Conservation (phyloP, 441 rosid genomes). For the Jatropha multifida region DNA sequence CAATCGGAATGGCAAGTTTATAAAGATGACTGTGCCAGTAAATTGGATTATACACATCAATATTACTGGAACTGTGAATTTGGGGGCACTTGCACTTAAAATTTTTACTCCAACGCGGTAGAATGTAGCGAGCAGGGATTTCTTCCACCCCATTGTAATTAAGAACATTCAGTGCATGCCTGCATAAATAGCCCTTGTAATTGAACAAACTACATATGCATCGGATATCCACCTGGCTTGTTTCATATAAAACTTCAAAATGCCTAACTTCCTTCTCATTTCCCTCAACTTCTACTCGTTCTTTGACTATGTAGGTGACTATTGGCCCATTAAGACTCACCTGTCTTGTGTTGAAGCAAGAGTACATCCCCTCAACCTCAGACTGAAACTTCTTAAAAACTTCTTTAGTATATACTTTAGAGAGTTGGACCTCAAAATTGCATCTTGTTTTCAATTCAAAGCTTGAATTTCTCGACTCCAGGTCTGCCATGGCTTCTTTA, state of each 20-base stretch:
- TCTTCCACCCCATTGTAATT: slow-evolving; percentile 50
- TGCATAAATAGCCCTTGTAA: slow-evolving; percentile 53
- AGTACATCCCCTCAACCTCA: slow-evolving; percentile 52
- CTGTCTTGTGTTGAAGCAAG: slow-evolving; percentile 56
- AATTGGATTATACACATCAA: slow-evolving; percentile 36
- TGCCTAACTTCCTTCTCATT: slow-evolving; percentile 40
- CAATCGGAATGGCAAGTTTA: slow-evolving; percentile 34
- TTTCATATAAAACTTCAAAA: slow-evolving; percentile 48
- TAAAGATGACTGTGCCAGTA: slow-evolving; percentile 34
- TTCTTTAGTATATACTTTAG: slow-evolving; percentile 43
- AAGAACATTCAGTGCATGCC: slow-evolving; percentile 59
- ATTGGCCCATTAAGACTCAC: slow-evolving; percentile 38
- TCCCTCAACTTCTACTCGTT: slow-evolving; percentile 41
- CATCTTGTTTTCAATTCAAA: slow-evolving; percentile 44
- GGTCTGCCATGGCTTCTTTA: slow-evolving; percentile 45
- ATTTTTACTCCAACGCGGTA: slow-evolving; percentile 43
- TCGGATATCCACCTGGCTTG: slow-evolving; percentile 42
- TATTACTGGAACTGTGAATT: slow-evolving; percentile 24
- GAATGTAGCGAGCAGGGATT: slow-evolving; percentile 43
- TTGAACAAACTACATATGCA: slow-evolving; percentile 59
- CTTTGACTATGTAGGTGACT: slow-evolving; percentile 48
- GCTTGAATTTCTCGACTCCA: slow-evolving; percentile 35
- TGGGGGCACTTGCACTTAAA: slow-evolving; percentile 29
- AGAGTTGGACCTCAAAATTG: slow-evolving; percentile 49
- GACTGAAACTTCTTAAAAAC: slow-evolving; percentile 41